These are phyloP conservation scores for Epichloe hybrida DNA, from an alignment of 2,329 filamentous ascomycete genomes.

Conservation along the genomic window DNA sequence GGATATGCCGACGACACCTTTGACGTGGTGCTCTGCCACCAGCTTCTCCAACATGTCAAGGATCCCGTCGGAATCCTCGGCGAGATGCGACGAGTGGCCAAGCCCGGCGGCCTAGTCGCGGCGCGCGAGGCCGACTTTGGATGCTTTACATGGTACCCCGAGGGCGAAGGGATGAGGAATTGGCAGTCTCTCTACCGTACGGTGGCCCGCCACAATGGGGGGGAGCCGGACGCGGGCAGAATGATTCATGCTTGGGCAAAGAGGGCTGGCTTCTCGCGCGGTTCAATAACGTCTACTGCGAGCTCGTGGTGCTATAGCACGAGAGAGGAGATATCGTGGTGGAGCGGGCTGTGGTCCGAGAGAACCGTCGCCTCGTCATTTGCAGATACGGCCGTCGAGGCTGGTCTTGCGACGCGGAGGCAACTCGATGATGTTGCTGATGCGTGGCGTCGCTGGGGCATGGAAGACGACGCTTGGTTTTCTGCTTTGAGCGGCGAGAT, in stretches of 20 bases:
- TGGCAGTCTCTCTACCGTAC: conserved; percentile 10
- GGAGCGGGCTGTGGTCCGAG: conserved; percentile 12
- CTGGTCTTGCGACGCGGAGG: conserved; percentile 4
- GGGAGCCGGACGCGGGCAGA: conserved; percentile 12
- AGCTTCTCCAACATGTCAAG: conserved; percentile 26
- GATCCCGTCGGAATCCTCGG: conserved; percentile 18
- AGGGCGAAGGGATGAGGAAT: conserved; percentile 8
- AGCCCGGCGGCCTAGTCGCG: conserved; percentile 26
- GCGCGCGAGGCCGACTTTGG: conserved; percentile 13
- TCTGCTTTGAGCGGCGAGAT: conserved; percentile 3
- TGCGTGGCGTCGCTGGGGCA: conserved; percentile 6
- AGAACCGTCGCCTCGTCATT: conserved; percentile 7
- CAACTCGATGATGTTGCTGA: neutral
- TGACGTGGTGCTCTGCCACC: conserved; percentile 26
- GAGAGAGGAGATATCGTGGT: conserved; percentile 9
- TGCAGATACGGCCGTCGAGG: conserved; percentile 1
- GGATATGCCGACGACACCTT: conserved; percentile 23
- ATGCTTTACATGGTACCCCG: conserved; percentile 13
- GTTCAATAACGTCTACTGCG: conserved; percentile 7
- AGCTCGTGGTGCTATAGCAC: conserved; percentile 13
- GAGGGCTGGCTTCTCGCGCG: conserved; percentile 8
- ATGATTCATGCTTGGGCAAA: conserved; percentile 12
- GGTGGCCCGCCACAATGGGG: conserved; percentile 8
- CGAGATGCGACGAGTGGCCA: conserved; percentile 28
- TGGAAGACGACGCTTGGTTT: conserved; percentile 8